Percentiles rank a stretch among this genome's conserved stretches.
Evolutionary conservation across 768 basidiomycete species (phyloP).

Genomic region (Leccinum variicolor): DNA sequence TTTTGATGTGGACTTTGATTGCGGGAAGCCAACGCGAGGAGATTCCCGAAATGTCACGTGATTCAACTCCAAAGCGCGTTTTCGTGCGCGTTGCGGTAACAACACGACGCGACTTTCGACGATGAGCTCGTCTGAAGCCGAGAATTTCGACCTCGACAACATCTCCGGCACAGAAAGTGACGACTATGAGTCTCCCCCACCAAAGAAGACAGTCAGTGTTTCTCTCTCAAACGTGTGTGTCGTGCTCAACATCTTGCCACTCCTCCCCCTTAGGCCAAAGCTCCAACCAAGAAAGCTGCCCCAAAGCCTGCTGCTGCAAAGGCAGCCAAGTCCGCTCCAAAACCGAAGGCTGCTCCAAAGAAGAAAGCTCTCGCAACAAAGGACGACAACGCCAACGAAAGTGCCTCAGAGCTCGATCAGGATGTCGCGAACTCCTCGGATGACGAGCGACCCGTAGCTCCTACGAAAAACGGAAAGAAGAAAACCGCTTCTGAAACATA

Average conservation of each 20-base stretch:
- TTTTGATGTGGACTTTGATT: too few relatives aligned
- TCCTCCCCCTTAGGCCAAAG: slow-evolving; percentile 25
- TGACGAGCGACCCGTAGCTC: slow-evolving; percentile 22
- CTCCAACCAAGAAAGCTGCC: slow-evolving; percentile 39
- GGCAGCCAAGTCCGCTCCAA: slow-evolving; percentile 41
- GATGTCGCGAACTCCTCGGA: slow-evolving; percentile 37
- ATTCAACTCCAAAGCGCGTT: slow-evolving; percentile 12
- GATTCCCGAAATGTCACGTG: slow-evolving; percentile 12
- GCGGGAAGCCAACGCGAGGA: too few relatives aligned
- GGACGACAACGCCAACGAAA: slow-evolving; percentile 57
- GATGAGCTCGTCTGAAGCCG: slow-evolving; percentile 76
- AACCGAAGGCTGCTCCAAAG: slow-evolving; percentile 56
- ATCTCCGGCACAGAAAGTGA: slow-evolving; percentile 65
- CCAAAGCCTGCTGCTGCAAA: slow-evolving; percentile 44
- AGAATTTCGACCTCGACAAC: slow-evolving; percentile 61
- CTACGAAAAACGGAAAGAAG: slow-evolving; percentile 50
- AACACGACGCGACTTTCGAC: slow-evolving; percentile 15
- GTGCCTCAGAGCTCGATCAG: slow-evolving; percentile 40
- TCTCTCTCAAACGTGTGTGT: not conserved
- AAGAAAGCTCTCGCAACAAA: slow-evolving; percentile 69
- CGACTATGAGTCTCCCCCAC: slow-evolving; percentile 51
- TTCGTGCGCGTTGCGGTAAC: not conserved
- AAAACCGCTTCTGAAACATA: slow-evolving; percentile 92
- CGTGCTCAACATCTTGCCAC: slow-evolving; percentile 16
- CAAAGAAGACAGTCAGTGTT: slow-evolving; percentile 46